These are phyloP conservation scores for Phytophthora hybrid DNA, from an alignment of 352 stramenopile species.

Conservation along the genomic window DNA sequence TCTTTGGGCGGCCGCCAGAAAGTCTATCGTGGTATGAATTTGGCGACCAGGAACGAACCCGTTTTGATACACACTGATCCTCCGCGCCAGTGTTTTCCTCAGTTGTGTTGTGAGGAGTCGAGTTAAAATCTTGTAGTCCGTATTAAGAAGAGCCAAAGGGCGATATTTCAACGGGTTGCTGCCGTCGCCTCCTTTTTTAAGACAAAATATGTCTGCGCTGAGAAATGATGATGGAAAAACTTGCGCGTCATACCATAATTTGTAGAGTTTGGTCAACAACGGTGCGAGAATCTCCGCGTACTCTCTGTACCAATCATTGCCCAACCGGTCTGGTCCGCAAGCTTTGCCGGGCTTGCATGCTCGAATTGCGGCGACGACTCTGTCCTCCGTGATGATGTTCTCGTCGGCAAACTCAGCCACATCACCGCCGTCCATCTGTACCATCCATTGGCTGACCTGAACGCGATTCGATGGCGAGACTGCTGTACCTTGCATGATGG, in stretches of 20 bases:
- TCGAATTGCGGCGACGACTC: not conserved
- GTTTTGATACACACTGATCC: not conserved
- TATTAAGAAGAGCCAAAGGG: not conserved
- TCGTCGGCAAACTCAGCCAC: not conserved
- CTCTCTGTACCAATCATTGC: not conserved
- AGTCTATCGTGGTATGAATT: not conserved
- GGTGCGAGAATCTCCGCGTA: not conserved
- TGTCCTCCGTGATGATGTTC: not conserved
- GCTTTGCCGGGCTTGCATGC: not conserved
- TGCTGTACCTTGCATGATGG: not conserved
- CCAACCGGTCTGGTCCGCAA: not conserved
- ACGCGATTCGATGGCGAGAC: not conserved
- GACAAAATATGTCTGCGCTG: not conserved
- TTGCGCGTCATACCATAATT: not conserved
- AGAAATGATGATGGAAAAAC: not conserved
- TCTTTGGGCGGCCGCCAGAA: not conserved
- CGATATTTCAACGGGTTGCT: not conserved
- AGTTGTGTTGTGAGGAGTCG: not conserved
- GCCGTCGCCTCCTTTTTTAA: not conserved
- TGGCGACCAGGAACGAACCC: not conserved
- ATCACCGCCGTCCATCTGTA: not conserved
- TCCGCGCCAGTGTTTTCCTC: not conserved
- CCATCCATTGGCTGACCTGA: not conserved
- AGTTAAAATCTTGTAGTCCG: not conserved
- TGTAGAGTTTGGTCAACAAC: not conserved